phyloP scores from a whole-genome alignment of 345 rosid genomes.

The Melaleuca quinquenervia region DNA sequence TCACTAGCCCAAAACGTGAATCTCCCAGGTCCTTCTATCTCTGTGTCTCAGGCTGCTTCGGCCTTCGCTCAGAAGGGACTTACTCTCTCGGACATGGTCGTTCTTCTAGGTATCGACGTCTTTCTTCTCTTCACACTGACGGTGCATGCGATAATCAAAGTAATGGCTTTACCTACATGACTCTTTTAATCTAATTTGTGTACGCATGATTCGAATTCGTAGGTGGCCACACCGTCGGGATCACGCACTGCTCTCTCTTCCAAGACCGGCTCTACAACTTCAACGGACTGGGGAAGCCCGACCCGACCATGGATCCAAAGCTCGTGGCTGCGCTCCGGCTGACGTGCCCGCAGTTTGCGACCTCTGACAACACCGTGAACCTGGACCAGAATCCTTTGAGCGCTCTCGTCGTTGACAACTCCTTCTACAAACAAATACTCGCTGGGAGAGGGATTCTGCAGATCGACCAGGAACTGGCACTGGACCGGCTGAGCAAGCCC shows the following conservation, averaged over 20 bases:
- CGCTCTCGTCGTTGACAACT: conserved; percentile 30
- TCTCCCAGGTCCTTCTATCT: neutral
- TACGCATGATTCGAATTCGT: too few relatives aligned
- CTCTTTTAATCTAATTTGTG: neutral
- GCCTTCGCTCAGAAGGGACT: conserved; percentile 24
- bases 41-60: neutral
- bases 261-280: conserved; percentile 44
- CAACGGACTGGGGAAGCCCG: conserved; percentile 31
- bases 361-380: neutral
- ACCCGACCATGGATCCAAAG: conserved; percentile 35
- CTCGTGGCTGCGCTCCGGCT: conserved; percentile 9
- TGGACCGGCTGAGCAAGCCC: conserved; percentile 12
- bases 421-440: conserved; percentile 33
- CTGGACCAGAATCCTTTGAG: conserved; percentile 35
- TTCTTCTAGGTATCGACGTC: conserved; percentile 32
- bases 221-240: conserved; percentile 58
- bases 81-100: conserved; percentile 25
- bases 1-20: conserved; percentile 1
- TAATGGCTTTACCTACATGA: neutral
- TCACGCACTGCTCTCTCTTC: conserved; percentile 38
- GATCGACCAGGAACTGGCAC: conserved; percentile 40
- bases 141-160: neutral
- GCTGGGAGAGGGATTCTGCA: conserved; percentile 27
- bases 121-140: too few relatives aligned
- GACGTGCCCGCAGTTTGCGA: conserved; percentile 7